Evolutionary conservation across 768 basidiomycete species (phyloP), one percentile per base, ranked within the genome.

Genomic region (Sistotremastrum suecicum): DNA sequence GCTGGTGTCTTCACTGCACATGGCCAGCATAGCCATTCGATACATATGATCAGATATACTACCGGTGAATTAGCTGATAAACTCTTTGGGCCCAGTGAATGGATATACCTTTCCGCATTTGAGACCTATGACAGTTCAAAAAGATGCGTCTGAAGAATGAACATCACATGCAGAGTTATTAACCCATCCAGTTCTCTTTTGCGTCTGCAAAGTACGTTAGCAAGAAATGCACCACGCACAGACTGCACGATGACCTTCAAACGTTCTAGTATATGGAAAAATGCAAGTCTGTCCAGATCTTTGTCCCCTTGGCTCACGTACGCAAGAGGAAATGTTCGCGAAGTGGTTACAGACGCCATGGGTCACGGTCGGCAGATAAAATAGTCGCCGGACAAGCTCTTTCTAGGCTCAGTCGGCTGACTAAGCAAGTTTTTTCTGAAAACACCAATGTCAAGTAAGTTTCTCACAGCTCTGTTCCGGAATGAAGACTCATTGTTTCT

Each of bases 41-140:
- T 90, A 87, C 94, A 95, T 97, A 56, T 97, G 92, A 61, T 98
- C 94, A 5, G 89, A 80, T 51, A 97, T 92, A 52, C 85, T 89
- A 49, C 12, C 29, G 29, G 8, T 41, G 37, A 41, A 4, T 12
- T 32, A 3, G 32, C 8, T 31, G 9, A 52, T 34, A 38, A n/a
- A 20, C 36, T 33, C n/a, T 29, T 10, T 6, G 5, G 6, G 1
- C 46, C 37, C 33, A 11, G 32, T 5, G n/a, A 29, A 34, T 36
- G 20, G 7, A 29, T 49, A n/a, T 48, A 85, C 89, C 87, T 90
- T 65, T 94, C 88, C 4, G 87, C 74, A 50, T 74, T 72, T 11
- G 78, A 75, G n/a, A 92, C 76, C 89, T 92, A 58, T 39, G 46
- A 34, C 12, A 39, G 31, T 28, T 39, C 9, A 35, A 32, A 39